Base-by-base conservation (phyloP, 2,329 filamentous ascomycete genomes). In the Alternaria atra region DNA sequence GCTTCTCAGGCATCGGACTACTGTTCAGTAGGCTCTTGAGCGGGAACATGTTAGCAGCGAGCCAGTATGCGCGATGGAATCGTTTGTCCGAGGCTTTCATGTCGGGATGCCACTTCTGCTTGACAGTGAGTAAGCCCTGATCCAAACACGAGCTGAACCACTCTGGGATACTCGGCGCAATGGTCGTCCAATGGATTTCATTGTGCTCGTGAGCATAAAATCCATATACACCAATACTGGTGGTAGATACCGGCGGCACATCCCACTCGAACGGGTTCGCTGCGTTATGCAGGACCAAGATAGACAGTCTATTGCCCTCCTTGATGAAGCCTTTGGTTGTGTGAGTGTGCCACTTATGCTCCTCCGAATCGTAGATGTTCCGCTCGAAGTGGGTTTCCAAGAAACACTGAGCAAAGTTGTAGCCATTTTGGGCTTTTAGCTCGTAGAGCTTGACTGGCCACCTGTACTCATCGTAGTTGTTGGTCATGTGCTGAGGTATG, bases 51-150 rank as follows among this genome's bases (percentile, higher is more conserved):
- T 68, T 71, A 0, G 74, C 74, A 0, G 68, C 64, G 3, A 70
- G 51, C 73, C 73, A 76, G 47, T 76, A 77, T 7, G 73, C 71
- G 1, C 60, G 61, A 43, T 76, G 73, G 34, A 73, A 77, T 2
- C 73, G 65, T 40, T 52, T 65, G n/a, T 73, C 65, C 2, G 8
- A 52, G 2, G 72, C 59, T 4, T 52, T 65, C 58, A 65, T 65
- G 17, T 65, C 47, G 6, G 25, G 13, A 2, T 27, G 13, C 72
- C 73, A 76, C 6, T 43, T 61, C 1, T 58, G 10, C 30, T 66
- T 59, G 6, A 64, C 15, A 3, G 10, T 5, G 8, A 74, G 51
- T 10, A 34, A 12, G 7, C 60, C 61, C 0, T 37, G 20, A 0
- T 20, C 2, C 5, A 50, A 2, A 13, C 52, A 52, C 3, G 35